Evolutionary conservation across 495 filamentous ascomycete genomes (phyloP).

Genomic region (Daldinia decipiens): DNA sequence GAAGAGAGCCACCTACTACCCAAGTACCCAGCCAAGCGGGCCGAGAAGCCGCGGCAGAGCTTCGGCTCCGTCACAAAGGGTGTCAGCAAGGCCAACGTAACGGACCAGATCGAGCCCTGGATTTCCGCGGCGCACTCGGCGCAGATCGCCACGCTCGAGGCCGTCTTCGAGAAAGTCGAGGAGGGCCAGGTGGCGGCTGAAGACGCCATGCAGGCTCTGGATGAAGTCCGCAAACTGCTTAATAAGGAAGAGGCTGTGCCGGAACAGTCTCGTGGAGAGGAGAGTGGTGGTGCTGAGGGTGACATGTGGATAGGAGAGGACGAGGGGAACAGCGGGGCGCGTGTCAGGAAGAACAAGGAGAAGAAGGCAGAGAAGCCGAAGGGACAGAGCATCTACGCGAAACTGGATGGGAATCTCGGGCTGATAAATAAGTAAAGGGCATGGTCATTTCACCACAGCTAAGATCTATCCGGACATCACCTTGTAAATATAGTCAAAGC

Average conservation of each 20-base stretch:
- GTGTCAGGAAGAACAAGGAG: constrained; percentile 43
- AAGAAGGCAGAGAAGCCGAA: constrained; percentile 42
- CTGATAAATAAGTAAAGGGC: constrained; percentile 48
- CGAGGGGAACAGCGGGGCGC: constrained; percentile 35
- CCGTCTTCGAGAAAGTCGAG: constrained; percentile 60
- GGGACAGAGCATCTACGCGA: constrained; percentile 52
- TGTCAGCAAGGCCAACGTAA: constrained; percentile 48
- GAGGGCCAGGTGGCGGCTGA: constrained; percentile 58
- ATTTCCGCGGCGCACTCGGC: constrained; percentile 61
- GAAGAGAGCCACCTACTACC: constrained; percentile 78
- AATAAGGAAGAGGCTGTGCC: constrained; percentile 30
- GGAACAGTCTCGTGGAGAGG: constrained; percentile 25
- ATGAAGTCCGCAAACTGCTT: constrained; percentile 53
- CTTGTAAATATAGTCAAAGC: constrained; percentile 1
- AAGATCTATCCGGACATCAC: constrained; percentile 6
- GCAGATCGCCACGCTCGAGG: constrained; percentile 59
- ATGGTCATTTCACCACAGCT: constrained; percentile 10
- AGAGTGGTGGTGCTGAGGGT: constrained; percentile 40
- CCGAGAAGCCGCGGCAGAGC: constrained; percentile 34
- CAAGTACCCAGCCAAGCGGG: constrained; percentile 61
- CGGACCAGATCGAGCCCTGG: constrained; percentile 58
- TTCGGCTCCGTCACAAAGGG: constrained; percentile 44
- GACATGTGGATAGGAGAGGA: constrained; percentile 51
- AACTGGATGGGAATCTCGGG: constrained; percentile 58
- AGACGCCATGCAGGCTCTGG: constrained; percentile 53